Base-by-base conservation (phyloP, 495 filamentous ascomycete genomes). In the Trichoderma virens region DNA sequence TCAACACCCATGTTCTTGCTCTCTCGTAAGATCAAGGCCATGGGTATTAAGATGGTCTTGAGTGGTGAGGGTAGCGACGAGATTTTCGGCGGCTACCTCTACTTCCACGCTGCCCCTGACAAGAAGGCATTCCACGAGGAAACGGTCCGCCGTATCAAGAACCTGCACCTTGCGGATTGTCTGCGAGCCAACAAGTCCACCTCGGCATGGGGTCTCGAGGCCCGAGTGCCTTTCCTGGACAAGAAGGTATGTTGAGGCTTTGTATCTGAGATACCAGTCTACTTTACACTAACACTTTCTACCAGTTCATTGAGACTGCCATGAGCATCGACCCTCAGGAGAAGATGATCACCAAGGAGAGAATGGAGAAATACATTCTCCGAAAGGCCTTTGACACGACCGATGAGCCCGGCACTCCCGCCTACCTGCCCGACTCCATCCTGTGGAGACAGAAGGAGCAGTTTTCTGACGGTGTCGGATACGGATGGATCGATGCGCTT, bases 391-490 rank as follows among this genome's bases (percentile, higher is more conserved):
- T 98, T 71, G 94, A 98, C 77, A 95, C 92, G 34, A 84, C 83
- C 51, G 90, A 93, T 67, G 89, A 96, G 72, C 91, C 92, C 4
- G 85, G 80, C 45, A 80, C 82, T 18, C 75, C 87, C 69, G 84
- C 94, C 16, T 98, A 98, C 80, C 84, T 98, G 23, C 94, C 94
- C 35, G 88, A 94, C 18, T 86, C 94, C 71, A 98, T 98, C 68
- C 88, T 98, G 43, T 98, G 91, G 90, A 85, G 94, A 71, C 94
- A 98, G 80, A 98, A 98, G 85, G 94, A 98, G 80, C 95, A 98
- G 80, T 98, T 98, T 80, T 91, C 87, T 63, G 94, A 98, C 72
- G 94, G 94, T 75, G 95, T 98, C 67, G 94, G 94, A 64, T 98
- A 98, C 80, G 92, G 95, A 66, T 98, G 94, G 94, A 97, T 98